Evolutionary conservation across 805 yeast species (phyloP), one percentile per base, ranked within the genome.

Genomic region (Spathaspora sp.): DNA sequence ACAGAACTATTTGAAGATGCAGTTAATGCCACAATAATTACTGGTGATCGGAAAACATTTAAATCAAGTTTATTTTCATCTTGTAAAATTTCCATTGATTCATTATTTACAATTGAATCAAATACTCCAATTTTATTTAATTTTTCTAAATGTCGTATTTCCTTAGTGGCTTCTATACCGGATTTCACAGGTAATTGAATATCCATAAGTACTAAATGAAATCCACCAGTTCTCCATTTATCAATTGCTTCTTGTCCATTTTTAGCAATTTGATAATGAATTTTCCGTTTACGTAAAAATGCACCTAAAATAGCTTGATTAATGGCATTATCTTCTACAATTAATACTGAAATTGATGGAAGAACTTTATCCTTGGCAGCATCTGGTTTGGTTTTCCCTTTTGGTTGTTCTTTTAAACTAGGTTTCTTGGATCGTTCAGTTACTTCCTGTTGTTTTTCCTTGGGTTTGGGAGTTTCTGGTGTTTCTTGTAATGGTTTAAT

Each of bases 11-110:
- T 72, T 16, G 94, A 87, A 7, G 94, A 85, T 0, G 99, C 99
- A 1, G 99, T 94, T 48, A 94, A 73, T 0, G 99, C 99, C 18
- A 94, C 99, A 49, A 94, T 93, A 51, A 94, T 94, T n/a, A 96
- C 97, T 0, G 99, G 99, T 0, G 96, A 86, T 56, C 89, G 79
- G 68, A 90, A 90, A n/a, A 79, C 68, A 10, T 74, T 70, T 26
- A 80, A 66, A 57, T 87, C 89, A 7, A 89, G 67, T 42, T 72
- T 73, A 56, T 87, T 91, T 9, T 76, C 78, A 10, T 72, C 73
- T 28, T 62, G 62, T 5, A 72, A 52, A 31, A 64, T 64, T 12
- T 63, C 64, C 48, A 51, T 66, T 29, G 32, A 46, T 52, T 54
- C 49, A 51, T 14, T n/a, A 35, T 12, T 16, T 60, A 46, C 76